phyloP scores from a whole-genome alignment of 441 rosid species.

The Croton setiger region DNA sequence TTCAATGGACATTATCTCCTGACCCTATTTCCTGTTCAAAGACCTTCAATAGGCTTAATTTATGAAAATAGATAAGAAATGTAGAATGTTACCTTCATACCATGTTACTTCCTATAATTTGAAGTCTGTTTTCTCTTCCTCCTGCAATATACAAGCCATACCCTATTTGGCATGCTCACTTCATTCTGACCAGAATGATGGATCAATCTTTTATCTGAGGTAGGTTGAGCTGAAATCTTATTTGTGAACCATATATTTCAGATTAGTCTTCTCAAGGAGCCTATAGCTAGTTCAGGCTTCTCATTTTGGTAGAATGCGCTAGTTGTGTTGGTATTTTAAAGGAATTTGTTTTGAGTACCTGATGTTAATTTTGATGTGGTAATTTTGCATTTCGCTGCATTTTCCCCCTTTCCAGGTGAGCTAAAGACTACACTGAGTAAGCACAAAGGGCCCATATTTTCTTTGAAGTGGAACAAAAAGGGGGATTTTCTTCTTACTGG shows the following conservation, averaged over 20 bases:
- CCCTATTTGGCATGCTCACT: neutral
- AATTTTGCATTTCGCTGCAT: neutral
- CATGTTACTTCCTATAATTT: neutral
- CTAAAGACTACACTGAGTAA: slow-evolving; percentile 77
- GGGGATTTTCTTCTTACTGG: slow-evolving; percentile 99
- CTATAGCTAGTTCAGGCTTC: slow-evolving; percentile 1
- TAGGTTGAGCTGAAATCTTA: neutral
- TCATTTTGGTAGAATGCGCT: neutral
- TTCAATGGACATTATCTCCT: slow-evolving; percentile 2
- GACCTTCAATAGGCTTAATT: neutral
- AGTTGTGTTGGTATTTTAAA: neutral
- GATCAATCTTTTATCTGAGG: neutral
- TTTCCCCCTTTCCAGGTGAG: slow-evolving; percentile 53
- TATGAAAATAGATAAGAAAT: neutral
- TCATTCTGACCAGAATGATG: neutral
- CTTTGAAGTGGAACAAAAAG: slow-evolving; percentile 98
- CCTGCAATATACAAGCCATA: neutral
- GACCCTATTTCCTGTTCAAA: slow-evolving; percentile 2
- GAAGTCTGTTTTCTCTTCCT: neutral
- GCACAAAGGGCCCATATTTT: slow-evolving; percentile 95
- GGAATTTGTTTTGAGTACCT: neutral
- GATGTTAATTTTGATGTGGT: slow-evolving; percentile 1
- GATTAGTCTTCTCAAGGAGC: slow-evolving; percentile 8
- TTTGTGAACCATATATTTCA: neutral
- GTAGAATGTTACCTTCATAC: neutral